Evolutionary conservation across 75 land plant species (phyloP), one percentile per base, ranked within the genome.

Genomic region (Ceratopteris richardii): DNA sequence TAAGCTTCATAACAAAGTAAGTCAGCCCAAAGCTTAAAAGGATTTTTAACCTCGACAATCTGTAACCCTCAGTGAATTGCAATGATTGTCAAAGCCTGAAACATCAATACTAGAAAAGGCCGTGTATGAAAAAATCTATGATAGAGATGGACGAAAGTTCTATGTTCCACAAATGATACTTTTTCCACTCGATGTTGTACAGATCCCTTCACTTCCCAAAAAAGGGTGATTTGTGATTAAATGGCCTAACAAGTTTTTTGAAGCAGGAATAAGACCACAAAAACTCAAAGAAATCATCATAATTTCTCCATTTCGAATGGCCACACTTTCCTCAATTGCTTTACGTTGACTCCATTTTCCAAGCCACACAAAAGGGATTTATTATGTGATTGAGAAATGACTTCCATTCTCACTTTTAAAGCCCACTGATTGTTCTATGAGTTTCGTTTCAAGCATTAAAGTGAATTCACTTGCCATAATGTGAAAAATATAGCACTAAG

Each of bases 51-150:
- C 82, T 79, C 26, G 61, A 39, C 27, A 81, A 44, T 44, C 79
- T 68, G 47, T 83, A 68, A 2, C 43, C 60, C 29, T 68, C 27
- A 26, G 74, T 60, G 65, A 94, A 94, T n/a, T 40, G 83, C 96
- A 31, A 94, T 68, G 16, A 94, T 82, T 22, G 88, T 65, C 58
- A 94, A 62, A n/a, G 65, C 98, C 96, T 94, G 98, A 55, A 94
- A 82, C 91, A 90, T 86, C 58, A 91, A 20, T 12, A 78, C 62
- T 54, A 94, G 58, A 51, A 94, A 94, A 48, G 90, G 90, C 98
- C 98, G 90, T 16, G 90, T 62, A 21, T 96, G 91, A 54, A 88
- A 96, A 47, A 94, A 94, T 65, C 98, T 94, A 20, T 86, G 81
- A 65, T 85, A 88, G 51, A 85, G 66, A 61, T 88, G 94, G 47